Evolutionary conservation across 164 flowering plant species (phyloP).

Genomic region (Brasenia schreberi): DNA sequence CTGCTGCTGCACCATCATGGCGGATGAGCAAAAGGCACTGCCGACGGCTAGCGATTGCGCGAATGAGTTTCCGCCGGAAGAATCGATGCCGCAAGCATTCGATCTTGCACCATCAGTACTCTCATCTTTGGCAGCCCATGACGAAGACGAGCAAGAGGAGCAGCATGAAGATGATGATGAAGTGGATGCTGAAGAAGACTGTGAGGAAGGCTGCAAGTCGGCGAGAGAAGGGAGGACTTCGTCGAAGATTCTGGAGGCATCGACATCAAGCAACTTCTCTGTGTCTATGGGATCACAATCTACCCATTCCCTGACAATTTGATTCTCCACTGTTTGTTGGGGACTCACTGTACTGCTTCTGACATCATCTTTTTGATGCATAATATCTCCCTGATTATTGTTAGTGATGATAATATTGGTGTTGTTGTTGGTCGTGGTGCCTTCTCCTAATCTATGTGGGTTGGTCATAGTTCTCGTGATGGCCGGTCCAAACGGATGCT

Average conservation of each 20-base stretch:
- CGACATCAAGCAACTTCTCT: conserved; percentile 12
- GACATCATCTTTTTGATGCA: conserved; percentile 1
- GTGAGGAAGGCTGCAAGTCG: conserved; percentile 66
- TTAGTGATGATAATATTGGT: no score
- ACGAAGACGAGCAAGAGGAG: conserved; percentile 15
- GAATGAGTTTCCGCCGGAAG: background rate
- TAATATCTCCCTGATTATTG: no score
- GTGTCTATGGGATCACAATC: conserved; percentile 11
- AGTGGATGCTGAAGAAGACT: conserved; percentile 28
- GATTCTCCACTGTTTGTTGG: background rate
- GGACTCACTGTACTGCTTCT: background rate
- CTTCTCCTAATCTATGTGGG: background rate
- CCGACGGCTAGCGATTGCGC: conserved; percentile 10
- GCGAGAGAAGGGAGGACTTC: conserved; percentile 59
- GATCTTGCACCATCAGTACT: conserved; percentile 1
- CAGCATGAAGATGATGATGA: conserved; percentile 23
- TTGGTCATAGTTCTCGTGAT: background rate
- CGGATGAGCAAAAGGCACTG: background rate
- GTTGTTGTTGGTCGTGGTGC: background rate
- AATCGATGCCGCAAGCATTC: conserved; percentile 14
- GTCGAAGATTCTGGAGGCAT: conserved; percentile 32
- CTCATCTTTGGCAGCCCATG: conserved; percentile 5
- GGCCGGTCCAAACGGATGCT: background rate
- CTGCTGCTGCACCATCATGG: conserved; percentile 4
- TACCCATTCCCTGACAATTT: conserved; percentile 3